Conservation (phyloP, 2,329 filamentous ascomycete genomes). For the Calonectria ilicicola region DNA sequence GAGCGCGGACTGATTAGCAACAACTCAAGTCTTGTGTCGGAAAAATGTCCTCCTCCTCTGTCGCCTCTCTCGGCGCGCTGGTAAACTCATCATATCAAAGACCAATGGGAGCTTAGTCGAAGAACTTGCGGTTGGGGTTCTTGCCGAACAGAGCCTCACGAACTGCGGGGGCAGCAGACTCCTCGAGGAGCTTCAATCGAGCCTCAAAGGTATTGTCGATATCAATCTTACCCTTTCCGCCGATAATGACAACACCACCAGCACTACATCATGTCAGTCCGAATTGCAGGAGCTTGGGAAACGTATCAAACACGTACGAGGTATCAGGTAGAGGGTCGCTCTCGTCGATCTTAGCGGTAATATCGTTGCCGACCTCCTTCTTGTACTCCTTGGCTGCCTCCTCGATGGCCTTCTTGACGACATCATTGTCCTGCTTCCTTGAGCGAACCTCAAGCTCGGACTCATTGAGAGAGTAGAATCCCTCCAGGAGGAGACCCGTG, state of each 20-base stretch:
- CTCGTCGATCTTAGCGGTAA: slow-evolving; percentile 80
- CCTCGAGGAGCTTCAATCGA: slow-evolving; percentile 85
- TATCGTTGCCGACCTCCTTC: slow-evolving; percentile 77
- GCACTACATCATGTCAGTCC: slow-evolving; percentile 67
- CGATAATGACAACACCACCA: slow-evolving; percentile 85
- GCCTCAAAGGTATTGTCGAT: slow-evolving; percentile 99
- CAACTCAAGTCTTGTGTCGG: slow-evolving; percentile 39
- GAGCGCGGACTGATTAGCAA: slow-evolving; percentile 42
- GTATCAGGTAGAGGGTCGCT: slow-evolving; percentile 82
- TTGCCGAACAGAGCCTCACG: slow-evolving; percentile 90
- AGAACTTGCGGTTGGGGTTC: slow-evolving; percentile 96
- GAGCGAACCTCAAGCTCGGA: slow-evolving; percentile 79
- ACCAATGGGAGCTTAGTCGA: slow-evolving; percentile 70
- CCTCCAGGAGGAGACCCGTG: slow-evolving; percentile 87
- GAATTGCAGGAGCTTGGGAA: not conserved
- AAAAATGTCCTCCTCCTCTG: slow-evolving; percentile 32
- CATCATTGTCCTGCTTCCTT: slow-evolving; percentile 81
- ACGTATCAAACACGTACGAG: slow-evolving; percentile 72
- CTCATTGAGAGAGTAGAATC: slow-evolving; percentile 89
- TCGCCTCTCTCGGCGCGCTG: slow-evolving; percentile 33
- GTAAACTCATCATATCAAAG: slow-evolving; percentile 26
- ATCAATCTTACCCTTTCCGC: slow-evolving; percentile 91
- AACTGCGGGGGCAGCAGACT: slow-evolving; percentile 85
- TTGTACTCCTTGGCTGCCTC: slow-evolving; percentile 87
- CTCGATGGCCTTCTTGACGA: slow-evolving; percentile 82